Conservation (phyloP, 805 yeast genomes). For the Pichia gijzeniarum region DNA sequence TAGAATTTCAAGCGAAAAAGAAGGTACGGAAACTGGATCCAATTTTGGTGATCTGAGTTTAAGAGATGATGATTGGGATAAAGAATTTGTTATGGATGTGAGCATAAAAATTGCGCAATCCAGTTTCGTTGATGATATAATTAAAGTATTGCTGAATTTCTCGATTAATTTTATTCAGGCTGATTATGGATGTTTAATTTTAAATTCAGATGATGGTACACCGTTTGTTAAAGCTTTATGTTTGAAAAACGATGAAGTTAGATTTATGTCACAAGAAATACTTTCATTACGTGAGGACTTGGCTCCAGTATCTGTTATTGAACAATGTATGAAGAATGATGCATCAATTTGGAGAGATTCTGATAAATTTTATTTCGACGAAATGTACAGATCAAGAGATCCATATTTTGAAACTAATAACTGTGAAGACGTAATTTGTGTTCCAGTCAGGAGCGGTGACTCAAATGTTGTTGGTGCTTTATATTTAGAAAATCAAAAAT, state of each 20-base stretch:
- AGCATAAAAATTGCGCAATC: slow-evolving; percentile 47
- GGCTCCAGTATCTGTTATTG: slow-evolving; percentile 37
- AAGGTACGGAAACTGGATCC: not conserved
- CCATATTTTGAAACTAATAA: slow-evolving; percentile 33
- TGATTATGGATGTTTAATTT: slow-evolving; percentile 29
- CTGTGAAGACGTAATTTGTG: slow-evolving; percentile 34
- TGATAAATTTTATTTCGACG: slow-evolving; percentile 31
- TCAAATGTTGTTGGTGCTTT: slow-evolving; percentile 39
- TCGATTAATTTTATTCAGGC: slow-evolving; percentile 27
- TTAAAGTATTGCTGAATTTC: slow-evolving; percentile 34
- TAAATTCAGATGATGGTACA: slow-evolving; percentile 25
- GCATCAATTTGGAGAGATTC: slow-evolving; percentile 32
- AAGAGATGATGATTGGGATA: slow-evolving; percentile 13
- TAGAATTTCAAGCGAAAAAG: not conserved
- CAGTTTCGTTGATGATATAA: slow-evolving; percentile 33
- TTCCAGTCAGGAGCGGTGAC: slow-evolving; percentile 38
- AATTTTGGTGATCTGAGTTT: not conserved
- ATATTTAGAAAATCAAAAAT: slow-evolving; percentile 35
- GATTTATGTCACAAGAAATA: slow-evolving; percentile 30
- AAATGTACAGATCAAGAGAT: slow-evolving; percentile 32
- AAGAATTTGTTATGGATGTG: slow-evolving; percentile 28
- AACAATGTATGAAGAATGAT: slow-evolving; percentile 35
- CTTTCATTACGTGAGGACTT: slow-evolving; percentile 35
- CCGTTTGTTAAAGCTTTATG: slow-evolving; percentile 28
- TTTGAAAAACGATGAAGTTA: slow-evolving; percentile 24